Conservation (phyloP, 2,329 filamentous ascomycete genomes). For the Fusarium sp. region DNA sequence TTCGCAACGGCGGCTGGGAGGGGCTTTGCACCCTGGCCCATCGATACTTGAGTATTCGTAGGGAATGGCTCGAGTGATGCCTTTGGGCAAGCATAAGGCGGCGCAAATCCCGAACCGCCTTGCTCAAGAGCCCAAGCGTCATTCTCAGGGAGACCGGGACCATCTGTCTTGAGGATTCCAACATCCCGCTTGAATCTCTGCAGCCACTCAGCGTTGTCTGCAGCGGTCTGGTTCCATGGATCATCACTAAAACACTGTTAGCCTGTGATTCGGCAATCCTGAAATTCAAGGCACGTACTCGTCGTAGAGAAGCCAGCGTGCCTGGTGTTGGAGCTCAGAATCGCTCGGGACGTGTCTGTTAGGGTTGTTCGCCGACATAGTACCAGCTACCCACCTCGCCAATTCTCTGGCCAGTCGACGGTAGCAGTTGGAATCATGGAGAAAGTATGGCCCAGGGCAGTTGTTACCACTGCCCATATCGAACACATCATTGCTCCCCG, state of each 20-base stretch:
- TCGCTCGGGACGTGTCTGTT: slow-evolving; percentile 67
- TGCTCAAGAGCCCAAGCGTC: slow-evolving; percentile 58
- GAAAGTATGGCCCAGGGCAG: slow-evolving; percentile 53
- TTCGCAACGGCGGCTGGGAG: slow-evolving; percentile 58
- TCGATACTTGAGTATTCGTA: slow-evolving; percentile 46
- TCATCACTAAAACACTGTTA: slow-evolving; percentile 59
- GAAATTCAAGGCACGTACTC: slow-evolving; percentile 55
- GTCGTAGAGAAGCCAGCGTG: slow-evolving; percentile 69
- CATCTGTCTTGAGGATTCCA: slow-evolving; percentile 60
- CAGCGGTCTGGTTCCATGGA: slow-evolving; percentile 70
- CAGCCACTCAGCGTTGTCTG: slow-evolving; percentile 71
- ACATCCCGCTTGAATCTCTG: slow-evolving; percentile 68
- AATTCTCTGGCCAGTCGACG: slow-evolving; percentile 64
- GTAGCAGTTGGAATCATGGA: slow-evolving; percentile 70
- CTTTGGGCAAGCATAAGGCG: slow-evolving; percentile 62
- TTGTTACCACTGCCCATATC: slow-evolving; percentile 12
- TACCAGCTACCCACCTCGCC: slow-evolving; percentile 59
- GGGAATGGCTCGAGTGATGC: slow-evolving; percentile 49
- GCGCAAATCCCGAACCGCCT: slow-evolving; percentile 64
- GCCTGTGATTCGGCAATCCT: neutral
- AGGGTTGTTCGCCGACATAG: slow-evolving; percentile 68
- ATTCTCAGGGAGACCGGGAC: slow-evolving; percentile 59
- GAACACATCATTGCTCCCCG: slow-evolving; percentile 9
- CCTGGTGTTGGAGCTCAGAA: slow-evolving; percentile 70
- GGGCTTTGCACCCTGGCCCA: slow-evolving; percentile 51